Evolutionary conservation across 2,329 filamentous ascomycete species (phyloP), one percentile per base, ranked within the genome.

Genomic region (Pestalotiopsis sp.): DNA sequence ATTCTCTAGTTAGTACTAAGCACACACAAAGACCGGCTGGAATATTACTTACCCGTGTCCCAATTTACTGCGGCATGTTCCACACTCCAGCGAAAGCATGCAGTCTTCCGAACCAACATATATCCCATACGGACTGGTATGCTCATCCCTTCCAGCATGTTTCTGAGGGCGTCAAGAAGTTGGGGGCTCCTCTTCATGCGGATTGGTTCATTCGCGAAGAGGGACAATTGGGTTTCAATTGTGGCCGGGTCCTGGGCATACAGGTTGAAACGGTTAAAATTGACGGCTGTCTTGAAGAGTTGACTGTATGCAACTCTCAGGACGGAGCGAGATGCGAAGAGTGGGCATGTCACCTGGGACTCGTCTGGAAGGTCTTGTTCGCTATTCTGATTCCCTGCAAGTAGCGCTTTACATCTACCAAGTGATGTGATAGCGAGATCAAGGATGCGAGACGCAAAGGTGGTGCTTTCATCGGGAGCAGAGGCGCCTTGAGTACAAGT

Each of bases 51-150:
- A 63, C 60, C 60, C 6, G 14, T 40, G 13, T 41, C 60, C 60
- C 60, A 63, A n/a, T 9, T 17, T 6, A 31, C 31, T 6, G 31
- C 60, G n/a, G 60, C 60, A 41, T 38, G 14, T 11, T 63, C 60
- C 11, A 63, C 27, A 13, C 60, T 41, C 60, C 60, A 63, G 9
- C 31, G 38, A 41, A 63, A 63, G 2, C 27, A 25, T 63, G 60
- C 60, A 9, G 60, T 63, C n/a, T 63, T 63, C 14, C 38, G 60
- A 17, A 63, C 36, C 7, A 63, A n/a, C 60, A 63, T 40, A 31
- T 63, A 63, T 11, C 60, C 60, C 60, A 63, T 41, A 1, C 60
- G 27, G 20, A 63, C 38, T n/a, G 60, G 60, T 7, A 63, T 36
- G 11, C 57, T 27, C 57, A 59, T 20, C 14, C 57, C 27, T 59